Percentiles rank a stretch among this genome's conserved stretches.
Conservation (phyloP, 1,139 yeast species). For the Hyphopichia khmerensis region DNA sequence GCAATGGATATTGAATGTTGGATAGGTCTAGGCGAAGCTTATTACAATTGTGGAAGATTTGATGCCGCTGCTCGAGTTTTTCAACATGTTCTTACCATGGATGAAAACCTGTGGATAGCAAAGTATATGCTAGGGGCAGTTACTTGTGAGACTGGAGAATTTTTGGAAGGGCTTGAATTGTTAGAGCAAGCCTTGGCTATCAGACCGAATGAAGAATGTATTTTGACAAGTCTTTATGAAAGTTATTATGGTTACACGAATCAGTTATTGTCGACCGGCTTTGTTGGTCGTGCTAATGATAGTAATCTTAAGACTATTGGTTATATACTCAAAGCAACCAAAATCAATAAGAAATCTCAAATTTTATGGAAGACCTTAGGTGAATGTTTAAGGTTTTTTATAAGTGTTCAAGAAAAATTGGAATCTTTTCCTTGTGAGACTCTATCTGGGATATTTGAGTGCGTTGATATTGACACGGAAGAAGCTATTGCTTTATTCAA, state of each 20-base stretch:
- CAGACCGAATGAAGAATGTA: conserved; percentile 55
- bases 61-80: conserved; percentile 88
- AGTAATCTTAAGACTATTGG: conserved; percentile 47
- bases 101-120: conserved; percentile 52
- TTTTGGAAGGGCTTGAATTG: conserved; percentile 31
- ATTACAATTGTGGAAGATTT: conserved; percentile 76
- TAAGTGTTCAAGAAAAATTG: conserved; percentile 43
- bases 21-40: conserved; percentile 95
- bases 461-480: conserved; percentile 9
- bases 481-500: conserved; percentile 11
- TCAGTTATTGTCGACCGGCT: conserved; percentile 57
- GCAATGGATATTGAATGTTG: conserved; percentile 75
- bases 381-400: conserved; percentile 47
- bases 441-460: conserved; percentile 31
- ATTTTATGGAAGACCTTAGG: conserved; percentile 57
- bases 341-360: conserved; percentile 36
- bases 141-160: conserved; percentile 43
- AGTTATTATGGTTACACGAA: conserved; percentile 55
- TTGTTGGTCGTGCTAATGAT: conserved; percentile 55
- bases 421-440: conserved; percentile 44
- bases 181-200: conserved; percentile 38
- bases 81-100: conserved; percentile 56
- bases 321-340: conserved; percentile 42
- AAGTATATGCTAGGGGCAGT: conserved; percentile 68
- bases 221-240: conserved; percentile 57